Base-by-base conservation (phyloP, 2,329 filamentous ascomycete species). In the Calonectria multiphialidica region DNA sequence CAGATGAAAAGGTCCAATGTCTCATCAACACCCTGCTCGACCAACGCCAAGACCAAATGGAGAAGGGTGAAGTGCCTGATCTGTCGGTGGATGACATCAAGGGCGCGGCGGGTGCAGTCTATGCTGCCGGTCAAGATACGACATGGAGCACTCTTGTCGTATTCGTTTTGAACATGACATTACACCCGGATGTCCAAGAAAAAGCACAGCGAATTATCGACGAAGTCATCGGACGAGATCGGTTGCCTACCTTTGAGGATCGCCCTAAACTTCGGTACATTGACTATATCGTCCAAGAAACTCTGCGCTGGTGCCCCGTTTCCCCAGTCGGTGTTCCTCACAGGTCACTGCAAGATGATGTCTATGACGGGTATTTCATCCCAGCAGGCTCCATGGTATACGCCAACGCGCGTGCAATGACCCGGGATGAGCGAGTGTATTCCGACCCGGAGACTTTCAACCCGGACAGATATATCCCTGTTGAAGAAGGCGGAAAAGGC, bases 111-210 rank as follows among this genome's bases (percentile, higher is more conserved):
- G 71, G 55, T 1, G 68, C 64, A n/a, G 61, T 74, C 4, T 74
- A 57, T 45, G 66, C 61, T 45, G 75, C 67, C 12, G 75, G 73
- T 3, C 65, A 70, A 16, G 73, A 75, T 15, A 76, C 73, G 3
- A 75, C 75, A 5, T 69, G 64, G 42, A 66, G 59, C 30, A 74
- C 71, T 9, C 25, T 88, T 4, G 75, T 82, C 21, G 81, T 80
- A 5, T 88, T 88, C 72, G 79, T 87, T 4, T 82, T 86, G 47
- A 87, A 87, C 16, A 88, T 88, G 85, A 76, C 81, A 5, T 77
- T 85, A 2, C 81, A 84, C 40, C 79, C 80, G 5, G 82, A 81
- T 23, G 84, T 87, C 1, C 86, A 87, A 71, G 84, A 77, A 75
- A 79, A 77, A 61, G 84, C 81, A 0, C 83, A 83, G 55, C 74